Base-by-base conservation (phyloP, 345 rosid genomes). In the Garcia nutans region DNA sequence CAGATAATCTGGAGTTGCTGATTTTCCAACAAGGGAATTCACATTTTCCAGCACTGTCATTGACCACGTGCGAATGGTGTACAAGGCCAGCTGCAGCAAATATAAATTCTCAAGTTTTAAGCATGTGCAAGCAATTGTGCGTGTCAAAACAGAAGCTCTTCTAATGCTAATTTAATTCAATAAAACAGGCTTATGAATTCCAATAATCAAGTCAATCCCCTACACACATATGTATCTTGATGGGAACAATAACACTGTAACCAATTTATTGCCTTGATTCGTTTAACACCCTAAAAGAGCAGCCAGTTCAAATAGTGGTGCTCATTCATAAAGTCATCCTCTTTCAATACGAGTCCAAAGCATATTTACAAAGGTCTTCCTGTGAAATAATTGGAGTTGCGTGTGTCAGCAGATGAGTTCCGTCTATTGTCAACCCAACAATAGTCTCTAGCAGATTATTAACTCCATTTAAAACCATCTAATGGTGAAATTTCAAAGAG, bases 1-100 rank as follows among this genome's bases (percentile, higher is more conserved):
- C 33, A 93, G 89, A 72, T 83, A 96, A 57, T 93, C 95, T 4
- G 99, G 99, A 20, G 93, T 77, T 19, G 99, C 99, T 63, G 97
- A 86, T 80, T 76, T 92, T 70, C 98, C 98, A 1, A 93, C 97
- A 0, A 96, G 87, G 68, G 99, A 96, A 78, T 93, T 88, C 68
- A 96, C 99, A 61, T 93, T 96, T 82, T 96, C 99, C 80, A 96
- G 70, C 24, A 96, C 98, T 0, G 98, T 96, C 91, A 89, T 87
- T 71, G 99, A 93, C 99, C 99, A 96, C 33, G 99, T 96, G 47
- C 98, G 88, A 58, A 96, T 96, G 26, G 99, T 96, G 88, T 96
- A 96, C 70, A 96, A 69, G 12, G 99, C 99, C 72, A 96, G 88
- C 99, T 96, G 87, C 86, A 80, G 60, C 44, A 79, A 47, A 37